Evolutionary conservation across 495 filamentous ascomycete genomes (phyloP).

Genomic region (Penicillium tannophilum): DNA sequence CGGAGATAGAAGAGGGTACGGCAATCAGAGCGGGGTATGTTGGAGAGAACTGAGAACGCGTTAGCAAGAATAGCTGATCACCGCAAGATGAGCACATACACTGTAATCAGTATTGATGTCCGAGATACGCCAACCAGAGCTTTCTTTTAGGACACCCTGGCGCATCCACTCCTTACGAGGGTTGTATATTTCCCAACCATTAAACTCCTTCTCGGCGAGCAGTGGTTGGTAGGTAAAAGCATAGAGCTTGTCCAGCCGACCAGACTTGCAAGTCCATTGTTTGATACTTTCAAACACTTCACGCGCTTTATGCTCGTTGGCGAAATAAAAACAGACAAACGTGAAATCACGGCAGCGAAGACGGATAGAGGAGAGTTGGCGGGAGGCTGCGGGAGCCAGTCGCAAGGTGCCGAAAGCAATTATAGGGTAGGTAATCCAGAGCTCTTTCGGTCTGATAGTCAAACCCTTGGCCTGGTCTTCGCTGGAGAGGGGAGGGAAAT

Average conservation of each 20-base stretch:
- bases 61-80: slow-evolving; percentile 27
- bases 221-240: slow-evolving; percentile 84
- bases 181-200: slow-evolving; percentile 91
- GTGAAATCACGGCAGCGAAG: slow-evolving; percentile 90
- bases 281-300: slow-evolving; percentile 91
- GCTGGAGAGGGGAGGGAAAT: slow-evolving; percentile 43
- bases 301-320: slow-evolving; percentile 68
- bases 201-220: slow-evolving; percentile 69
- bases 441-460: slow-evolving; percentile 62
- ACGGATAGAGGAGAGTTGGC: slow-evolving; percentile 78
- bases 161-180: slow-evolving; percentile 76
- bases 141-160: slow-evolving; percentile 78
- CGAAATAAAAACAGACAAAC: slow-evolving; percentile 89
- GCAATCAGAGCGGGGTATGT: slow-evolving; percentile 90
- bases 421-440: slow-evolving; percentile 94
- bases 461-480: slow-evolving; percentile 37
- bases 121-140: slow-evolving; percentile 85
- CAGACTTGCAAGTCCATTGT: slow-evolving; percentile 76
- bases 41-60: slow-evolving; percentile 70
- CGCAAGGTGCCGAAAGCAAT: slow-evolving; percentile 74
- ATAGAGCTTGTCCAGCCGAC: slow-evolving; percentile 85
- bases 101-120: slow-evolving; percentile 84
- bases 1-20: slow-evolving; percentile 86
- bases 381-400: slow-evolving; percentile 68
- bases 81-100: slow-evolving; percentile 36